Percentiles rank a stretch among this genome's conserved stretches.
Evolutionary conservation across 306 rosid genomes (phyloP).

Genomic region (Trifolium dubium): DNA sequence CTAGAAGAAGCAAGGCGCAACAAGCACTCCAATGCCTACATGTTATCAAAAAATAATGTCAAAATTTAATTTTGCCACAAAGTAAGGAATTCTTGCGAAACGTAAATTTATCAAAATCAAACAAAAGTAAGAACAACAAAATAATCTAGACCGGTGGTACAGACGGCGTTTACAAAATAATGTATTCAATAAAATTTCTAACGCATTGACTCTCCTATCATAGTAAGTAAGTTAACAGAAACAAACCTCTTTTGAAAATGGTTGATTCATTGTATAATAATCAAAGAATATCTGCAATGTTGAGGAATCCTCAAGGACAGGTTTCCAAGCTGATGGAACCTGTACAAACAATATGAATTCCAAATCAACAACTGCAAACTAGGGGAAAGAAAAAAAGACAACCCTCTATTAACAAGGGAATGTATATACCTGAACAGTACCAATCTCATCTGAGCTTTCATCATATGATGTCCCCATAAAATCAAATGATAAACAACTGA

Average conservation of each 20-base stretch:
- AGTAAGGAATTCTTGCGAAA: constrained; percentile 5
- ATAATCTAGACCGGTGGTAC: not conserved
- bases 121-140: constrained; percentile 6
- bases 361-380: constrained; percentile 33
- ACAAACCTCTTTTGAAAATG: constrained; percentile 57
- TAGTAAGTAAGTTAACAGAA: not conserved
- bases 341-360: constrained; percentile 29
- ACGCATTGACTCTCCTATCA: constrained; percentile 5
- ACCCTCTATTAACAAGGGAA: constrained; percentile 18
- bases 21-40: constrained; percentile 60
- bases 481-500: constrained; percentile 53
- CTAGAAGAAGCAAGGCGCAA: constrained; percentile 55
- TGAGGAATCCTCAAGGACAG: constrained; percentile 50
- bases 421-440: constrained; percentile 53
- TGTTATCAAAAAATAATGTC: not conserved
- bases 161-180: constrained; percentile 4
- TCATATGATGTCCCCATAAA: constrained; percentile 60
- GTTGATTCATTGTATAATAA: constrained; percentile 55
- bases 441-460: constrained; percentile 64
- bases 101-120: not conserved
- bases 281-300: constrained; percentile 57
- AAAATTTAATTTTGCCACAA: constrained; percentile 5
- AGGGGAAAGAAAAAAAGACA: constrained; percentile 13
- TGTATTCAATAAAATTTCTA: not conserved
- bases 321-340: constrained; percentile 54